Evolutionary conservation across 2,329 filamentous ascomycete species (phyloP).

Genomic region (Didymellaceae sp.): DNA sequence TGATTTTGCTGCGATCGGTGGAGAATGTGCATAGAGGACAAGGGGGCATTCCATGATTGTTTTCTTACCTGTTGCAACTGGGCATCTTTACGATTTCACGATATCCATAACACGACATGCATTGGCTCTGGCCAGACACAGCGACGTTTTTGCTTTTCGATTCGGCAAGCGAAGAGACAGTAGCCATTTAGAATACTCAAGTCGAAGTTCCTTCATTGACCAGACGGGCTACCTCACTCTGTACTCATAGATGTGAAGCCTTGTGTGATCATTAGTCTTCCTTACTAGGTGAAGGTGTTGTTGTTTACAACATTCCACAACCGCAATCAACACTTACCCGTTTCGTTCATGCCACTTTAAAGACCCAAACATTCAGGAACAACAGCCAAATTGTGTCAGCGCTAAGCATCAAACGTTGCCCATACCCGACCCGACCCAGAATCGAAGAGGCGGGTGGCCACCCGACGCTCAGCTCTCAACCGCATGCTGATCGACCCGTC

Average conservation of each 20-base stretch:
- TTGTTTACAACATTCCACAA: conserved; percentile 7
- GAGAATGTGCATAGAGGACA: conserved; percentile 5
- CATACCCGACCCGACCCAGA: neutral
- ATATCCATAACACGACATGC: neutral
- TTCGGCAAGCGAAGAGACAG: neutral
- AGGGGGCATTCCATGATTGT: conserved; percentile 1
- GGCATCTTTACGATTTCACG: conserved; percentile 8
- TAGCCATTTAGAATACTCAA: neutral
- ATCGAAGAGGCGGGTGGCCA: neutral
- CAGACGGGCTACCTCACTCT: too few relatives aligned
- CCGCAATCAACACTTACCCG: too few relatives aligned
- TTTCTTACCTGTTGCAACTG: neutral
- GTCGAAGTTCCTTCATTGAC: too few relatives aligned
- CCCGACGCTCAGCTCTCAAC: conserved; percentile 1
- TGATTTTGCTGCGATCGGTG: neutral
- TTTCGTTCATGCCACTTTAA: too few relatives aligned
- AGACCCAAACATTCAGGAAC: neutral
- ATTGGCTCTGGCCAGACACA: conserved; percentile 3
- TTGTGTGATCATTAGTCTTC: too few relatives aligned
- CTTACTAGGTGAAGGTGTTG: too few relatives aligned
- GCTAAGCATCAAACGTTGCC: neutral
- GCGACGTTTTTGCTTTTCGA: conserved; percentile 4
- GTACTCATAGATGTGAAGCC: too few relatives aligned
- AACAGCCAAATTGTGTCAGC: neutral
- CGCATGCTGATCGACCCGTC: neutral